Conservation (phyloP, 2,329 filamentous ascomycete species). For the Penicillium sp. region DNA sequence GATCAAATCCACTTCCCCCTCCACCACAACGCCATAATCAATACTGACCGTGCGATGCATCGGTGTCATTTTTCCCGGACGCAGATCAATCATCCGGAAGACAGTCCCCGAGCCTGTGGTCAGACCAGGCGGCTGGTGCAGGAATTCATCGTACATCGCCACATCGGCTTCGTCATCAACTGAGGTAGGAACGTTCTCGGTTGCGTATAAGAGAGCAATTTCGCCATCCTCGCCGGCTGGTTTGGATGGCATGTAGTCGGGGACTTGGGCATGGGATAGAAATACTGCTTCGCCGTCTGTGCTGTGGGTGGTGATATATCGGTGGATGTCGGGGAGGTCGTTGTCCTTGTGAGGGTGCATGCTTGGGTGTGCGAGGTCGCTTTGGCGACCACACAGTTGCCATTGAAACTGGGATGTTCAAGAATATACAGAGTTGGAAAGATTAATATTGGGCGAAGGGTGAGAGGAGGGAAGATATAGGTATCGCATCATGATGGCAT, state of each 20-base stretch:
- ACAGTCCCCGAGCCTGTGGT: slow-evolving; percentile 30
- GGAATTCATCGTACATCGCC: slow-evolving; percentile 29
- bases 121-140: slow-evolving; percentile 32
- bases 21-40: slow-evolving; percentile 37
- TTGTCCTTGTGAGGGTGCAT: slow-evolving; percentile 17
- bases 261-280: slow-evolving; percentile 29
- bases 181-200: slow-evolving; percentile 24
- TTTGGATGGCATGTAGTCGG: slow-evolving; percentile 29
- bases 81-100: slow-evolving; percentile 32
- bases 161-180: slow-evolving; percentile 32
- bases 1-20: slow-evolving; percentile 34
- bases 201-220: slow-evolving; percentile 29
- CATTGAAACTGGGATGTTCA: background rate
- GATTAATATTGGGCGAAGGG: too few relatives aligned
- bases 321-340: slow-evolving; percentile 30
- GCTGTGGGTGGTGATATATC: slow-evolving; percentile 38
- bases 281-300: slow-evolving; percentile 35
- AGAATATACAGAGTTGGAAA: too few relatives aligned
- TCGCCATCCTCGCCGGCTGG: slow-evolving; percentile 28
- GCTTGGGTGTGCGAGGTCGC: background rate
- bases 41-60: slow-evolving; percentile 38
- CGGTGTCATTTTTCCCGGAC: slow-evolving; percentile 29
- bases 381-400: background rate
- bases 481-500: background rate
- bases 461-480: background rate